A percentile compares a stretch with the other conserved stretches of the same genome.
These are phyloP conservation scores for Talinum fruticosum DNA, from an alignment of 148 eudicot genomes.

Conservation along the genomic window DNA sequence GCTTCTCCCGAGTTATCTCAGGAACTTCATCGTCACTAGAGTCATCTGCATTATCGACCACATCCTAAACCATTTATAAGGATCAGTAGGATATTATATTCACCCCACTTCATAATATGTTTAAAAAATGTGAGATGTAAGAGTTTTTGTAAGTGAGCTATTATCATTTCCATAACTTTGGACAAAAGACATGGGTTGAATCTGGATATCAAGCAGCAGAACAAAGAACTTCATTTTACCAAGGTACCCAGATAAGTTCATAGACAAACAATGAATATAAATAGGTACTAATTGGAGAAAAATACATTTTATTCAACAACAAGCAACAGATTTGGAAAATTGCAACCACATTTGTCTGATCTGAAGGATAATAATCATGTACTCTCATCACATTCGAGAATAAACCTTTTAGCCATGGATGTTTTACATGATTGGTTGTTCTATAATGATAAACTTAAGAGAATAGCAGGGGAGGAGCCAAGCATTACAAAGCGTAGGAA, in stretches of 20 bases:
- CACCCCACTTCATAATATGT: neutral
- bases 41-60: conserved; percentile 33
- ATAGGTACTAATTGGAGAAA: neutral
- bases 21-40: conserved; percentile 69
- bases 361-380: neutral
- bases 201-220: neutral
- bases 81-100: conserved; percentile 6
- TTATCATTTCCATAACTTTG: neutral
- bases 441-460: neutral
- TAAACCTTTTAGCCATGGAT: conserved; percentile 2
- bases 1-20: conserved; percentile 80
- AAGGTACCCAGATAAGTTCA: neutral
- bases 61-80: conserved; percentile 38
- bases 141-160: neutral
- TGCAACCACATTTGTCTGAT: neutral
- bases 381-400: neutral
- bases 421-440: neutral
- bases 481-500: too few species aligned
- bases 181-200: neutral
- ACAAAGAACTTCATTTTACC: neutral
- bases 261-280: neutral
- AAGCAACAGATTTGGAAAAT: neutral
- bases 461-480: neutral
- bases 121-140: neutral
- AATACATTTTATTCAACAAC: neutral